Percentiles rank a stretch among this genome's conserved stretches.
phyloP scores from a whole-genome alignment of 331 rosid species.

The Rosa hybrid region DNA sequence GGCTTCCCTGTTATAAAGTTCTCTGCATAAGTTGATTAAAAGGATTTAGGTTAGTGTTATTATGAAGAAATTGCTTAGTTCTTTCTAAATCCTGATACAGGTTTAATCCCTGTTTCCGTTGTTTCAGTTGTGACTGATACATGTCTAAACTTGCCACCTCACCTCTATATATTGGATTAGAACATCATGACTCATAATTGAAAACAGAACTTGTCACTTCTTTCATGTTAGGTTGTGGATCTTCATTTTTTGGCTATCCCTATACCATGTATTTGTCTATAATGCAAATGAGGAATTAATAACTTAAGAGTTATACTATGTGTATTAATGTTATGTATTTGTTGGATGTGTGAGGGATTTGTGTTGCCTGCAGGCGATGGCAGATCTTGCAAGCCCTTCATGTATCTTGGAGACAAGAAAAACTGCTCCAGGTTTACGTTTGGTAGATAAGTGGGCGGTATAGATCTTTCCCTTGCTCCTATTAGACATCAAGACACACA shows the following conservation, averaged over 20 bases:
- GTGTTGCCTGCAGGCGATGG: constrained; percentile 66
- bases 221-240: not conserved
- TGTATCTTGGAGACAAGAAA: constrained; percentile 79
- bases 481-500: not conserved
- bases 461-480: constrained; percentile 39
- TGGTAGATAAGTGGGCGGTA: constrained; percentile 97
- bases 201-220: not conserved
- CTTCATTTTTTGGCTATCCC: not conserved
- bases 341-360: constrained; percentile 22
- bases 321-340: constrained; percentile 2
- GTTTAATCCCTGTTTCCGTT: not conserved
- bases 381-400: constrained; percentile 85
- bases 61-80: not conserved
- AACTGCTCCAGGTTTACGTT: constrained; percentile 91
- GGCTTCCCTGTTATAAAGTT: not conserved
- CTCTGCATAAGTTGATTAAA: not conserved
- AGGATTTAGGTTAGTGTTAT: not conserved
- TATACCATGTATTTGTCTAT: not conserved
- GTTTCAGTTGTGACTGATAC: not conserved
- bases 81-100: not conserved
- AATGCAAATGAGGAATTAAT: constrained; percentile 6
- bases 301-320: constrained; percentile 12
- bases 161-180: not conserved
- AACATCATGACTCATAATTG: not conserved
- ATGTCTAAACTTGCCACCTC: not conserved